Percentiles rank a stretch among this genome's conserved stretches.
Conservation (phyloP, 78 protist species). For the Dictyostelium intermedium region DNA sequence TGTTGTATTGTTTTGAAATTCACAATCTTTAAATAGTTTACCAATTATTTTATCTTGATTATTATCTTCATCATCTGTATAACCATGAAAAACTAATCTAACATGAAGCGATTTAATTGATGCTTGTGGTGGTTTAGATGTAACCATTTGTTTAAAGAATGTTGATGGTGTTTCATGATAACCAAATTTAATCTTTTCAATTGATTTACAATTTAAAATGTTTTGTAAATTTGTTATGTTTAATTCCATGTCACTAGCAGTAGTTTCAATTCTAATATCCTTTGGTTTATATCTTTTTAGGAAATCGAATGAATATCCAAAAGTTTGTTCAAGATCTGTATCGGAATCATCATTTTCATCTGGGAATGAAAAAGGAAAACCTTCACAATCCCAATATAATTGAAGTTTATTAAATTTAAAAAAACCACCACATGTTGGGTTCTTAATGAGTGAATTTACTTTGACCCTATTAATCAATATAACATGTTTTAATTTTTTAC, state of each 20-base stretch:
- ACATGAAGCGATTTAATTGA: neutral
- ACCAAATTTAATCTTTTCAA: neutral
- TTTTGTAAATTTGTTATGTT: too few species aligned
- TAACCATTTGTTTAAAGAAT: neutral
- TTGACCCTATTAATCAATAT: neutral
- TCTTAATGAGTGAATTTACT: neutral
- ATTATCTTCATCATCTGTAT: too few species aligned
- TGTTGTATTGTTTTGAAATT: neutral
- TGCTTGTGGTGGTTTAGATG: neutral
- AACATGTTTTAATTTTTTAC: neutral
- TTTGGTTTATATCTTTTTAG: neutral
- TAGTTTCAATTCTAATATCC: neutral
- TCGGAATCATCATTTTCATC: neutral
- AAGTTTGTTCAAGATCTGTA: neutral
- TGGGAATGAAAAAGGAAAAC: neutral
- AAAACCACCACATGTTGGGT: neutral
- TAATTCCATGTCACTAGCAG: neutral
- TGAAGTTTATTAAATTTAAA: neutral
- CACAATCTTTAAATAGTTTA: neutral
- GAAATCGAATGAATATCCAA: neutral
- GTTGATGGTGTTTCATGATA: neutral
- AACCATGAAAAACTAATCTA: neutral
- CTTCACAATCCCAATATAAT: neutral
- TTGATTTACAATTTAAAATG: neutral
- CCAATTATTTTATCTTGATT: neutral